Percentiles rank a stretch among this genome's conserved stretches.
Conservation (phyloP, 1,284 basidiomycete species). For the Erythrobasidium hasegawianum region DNA sequence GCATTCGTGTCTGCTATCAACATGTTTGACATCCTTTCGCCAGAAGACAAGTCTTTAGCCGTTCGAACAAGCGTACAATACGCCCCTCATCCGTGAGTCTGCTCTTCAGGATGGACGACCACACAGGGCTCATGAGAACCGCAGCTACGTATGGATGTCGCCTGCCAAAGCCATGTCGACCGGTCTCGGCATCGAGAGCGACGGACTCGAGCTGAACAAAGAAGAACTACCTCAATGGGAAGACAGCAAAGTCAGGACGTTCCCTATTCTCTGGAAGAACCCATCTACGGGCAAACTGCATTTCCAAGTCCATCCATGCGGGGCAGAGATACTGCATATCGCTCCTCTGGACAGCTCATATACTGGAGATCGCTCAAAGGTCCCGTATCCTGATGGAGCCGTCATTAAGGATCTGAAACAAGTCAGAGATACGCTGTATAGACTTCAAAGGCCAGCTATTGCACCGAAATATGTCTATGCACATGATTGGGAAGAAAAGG, state of each 20-base stretch:
- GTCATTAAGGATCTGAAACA: conserved; percentile 64
- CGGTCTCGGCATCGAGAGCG: conserved; percentile 71
- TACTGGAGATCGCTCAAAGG: conserved; percentile 50
- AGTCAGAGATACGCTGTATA: conserved; percentile 68
- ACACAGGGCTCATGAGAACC: conserved; percentile 48
- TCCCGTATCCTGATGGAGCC: conserved; percentile 69
- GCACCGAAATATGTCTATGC: conserved; percentile 52
- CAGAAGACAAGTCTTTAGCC: conserved; percentile 72
- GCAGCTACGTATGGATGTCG: conserved; percentile 73
- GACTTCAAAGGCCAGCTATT: conserved; percentile 75
- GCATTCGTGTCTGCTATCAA: conserved; percentile 62
- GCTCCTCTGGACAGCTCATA: conserved; percentile 56
- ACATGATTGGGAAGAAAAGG: conserved; percentile 61
- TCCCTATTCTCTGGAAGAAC: conserved; percentile 76
- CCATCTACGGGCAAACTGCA: conserved; percentile 69
- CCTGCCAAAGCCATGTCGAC: conserved; percentile 66
- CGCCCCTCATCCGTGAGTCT: conserved; percentile 40
- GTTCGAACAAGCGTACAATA: conserved; percentile 69
- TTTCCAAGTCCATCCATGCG: conserved; percentile 57
- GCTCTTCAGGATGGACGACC: background rate
- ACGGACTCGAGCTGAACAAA: conserved; percentile 63
- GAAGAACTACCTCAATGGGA: conserved; percentile 69
- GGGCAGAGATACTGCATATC: conserved; percentile 50
- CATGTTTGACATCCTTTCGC: conserved; percentile 77
- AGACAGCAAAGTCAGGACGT: conserved; percentile 64